Conservation (phyloP, 106 monocot species). For the Dendrobium huoshanense region DNA sequence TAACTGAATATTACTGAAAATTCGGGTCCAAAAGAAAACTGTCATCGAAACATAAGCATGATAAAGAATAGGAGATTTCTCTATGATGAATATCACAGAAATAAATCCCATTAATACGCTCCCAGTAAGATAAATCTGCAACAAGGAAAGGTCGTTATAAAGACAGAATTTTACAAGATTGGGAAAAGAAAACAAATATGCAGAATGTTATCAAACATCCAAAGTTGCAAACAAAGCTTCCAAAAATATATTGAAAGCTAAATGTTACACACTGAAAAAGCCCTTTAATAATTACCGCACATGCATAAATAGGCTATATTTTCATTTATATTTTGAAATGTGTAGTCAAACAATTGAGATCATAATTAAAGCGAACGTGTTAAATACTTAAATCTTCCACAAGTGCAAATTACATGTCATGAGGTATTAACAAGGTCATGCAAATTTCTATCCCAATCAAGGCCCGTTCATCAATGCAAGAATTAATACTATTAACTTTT, state of each 20-base stretch:
- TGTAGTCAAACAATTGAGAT: background rate
- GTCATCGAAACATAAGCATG: conserved; percentile 75
- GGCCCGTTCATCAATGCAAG: background rate
- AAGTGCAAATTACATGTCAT: background rate
- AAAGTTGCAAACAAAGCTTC: background rate
- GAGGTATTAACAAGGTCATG: background rate
- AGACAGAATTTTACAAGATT: background rate
- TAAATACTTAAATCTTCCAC: background rate
- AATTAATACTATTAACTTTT: background rate
- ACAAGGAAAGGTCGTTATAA: conserved; percentile 2
- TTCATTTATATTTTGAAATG: background rate
- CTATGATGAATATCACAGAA: conserved; percentile 61
- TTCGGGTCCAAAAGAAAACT: conserved; percentile 65
- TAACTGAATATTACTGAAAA: conserved; percentile 40
- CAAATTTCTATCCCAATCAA: background rate
- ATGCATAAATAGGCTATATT: background rate
- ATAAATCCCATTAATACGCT: conserved; percentile 42
- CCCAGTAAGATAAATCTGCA: conserved; percentile 69
- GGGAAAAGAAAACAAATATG: background rate
- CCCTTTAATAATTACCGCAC: too few relatives aligned
- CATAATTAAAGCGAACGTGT: background rate
- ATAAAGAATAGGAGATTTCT: conserved; percentile 78
- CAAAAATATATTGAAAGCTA: too few relatives aligned
- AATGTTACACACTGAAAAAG: too few relatives aligned
- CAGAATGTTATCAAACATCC: background rate